These are phyloP conservation scores for Mycena indigotica DNA, from an alignment of 768 basidiomycete species.

Conservation along the genomic window DNA sequence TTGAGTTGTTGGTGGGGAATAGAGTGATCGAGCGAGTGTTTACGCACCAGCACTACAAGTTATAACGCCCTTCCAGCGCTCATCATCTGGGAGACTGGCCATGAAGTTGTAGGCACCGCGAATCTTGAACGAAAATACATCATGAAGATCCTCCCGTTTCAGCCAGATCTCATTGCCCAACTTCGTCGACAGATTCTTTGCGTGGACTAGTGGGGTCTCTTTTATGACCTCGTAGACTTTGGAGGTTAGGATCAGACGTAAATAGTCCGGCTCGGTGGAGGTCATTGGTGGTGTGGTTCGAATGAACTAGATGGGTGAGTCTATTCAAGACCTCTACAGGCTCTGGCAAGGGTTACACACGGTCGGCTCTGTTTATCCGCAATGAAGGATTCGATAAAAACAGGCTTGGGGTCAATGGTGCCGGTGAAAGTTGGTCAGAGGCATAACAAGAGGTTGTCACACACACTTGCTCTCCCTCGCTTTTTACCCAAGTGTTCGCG, in stretches of 20 bases:
- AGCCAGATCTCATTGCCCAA: conserved; percentile 94
- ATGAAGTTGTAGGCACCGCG: conserved; percentile 99
- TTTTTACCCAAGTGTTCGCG: neutral
- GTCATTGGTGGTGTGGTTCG: no score
- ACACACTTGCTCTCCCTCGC: neutral
- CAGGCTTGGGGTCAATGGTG: no score
- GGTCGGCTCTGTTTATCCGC: no score
- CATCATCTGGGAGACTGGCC: conserved; percentile 83
- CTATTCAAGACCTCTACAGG: no score
- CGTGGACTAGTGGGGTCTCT: conserved; percentile 87
- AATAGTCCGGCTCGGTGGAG: conserved; percentile 79
- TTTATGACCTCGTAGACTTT: conserved; percentile 89
- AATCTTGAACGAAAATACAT: conserved; percentile 99
- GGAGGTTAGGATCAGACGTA: conserved; percentile 83
- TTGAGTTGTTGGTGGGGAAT: conserved; percentile 6
- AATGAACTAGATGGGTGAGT: no score
- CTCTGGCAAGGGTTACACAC: no score
- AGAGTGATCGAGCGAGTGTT: conserved; percentile 39
- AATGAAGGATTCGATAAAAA: no score
- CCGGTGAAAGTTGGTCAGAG: conserved; percentile 59
- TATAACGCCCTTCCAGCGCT: conserved; percentile 95
- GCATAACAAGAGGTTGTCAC: neutral
- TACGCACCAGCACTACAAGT: conserved; percentile 97
- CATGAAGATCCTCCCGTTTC: conserved; percentile 95
- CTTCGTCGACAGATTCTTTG: conserved; percentile 81